Conservation (phyloP, 768 basidiomycete species). For the Lentinula raphanica region DNA sequence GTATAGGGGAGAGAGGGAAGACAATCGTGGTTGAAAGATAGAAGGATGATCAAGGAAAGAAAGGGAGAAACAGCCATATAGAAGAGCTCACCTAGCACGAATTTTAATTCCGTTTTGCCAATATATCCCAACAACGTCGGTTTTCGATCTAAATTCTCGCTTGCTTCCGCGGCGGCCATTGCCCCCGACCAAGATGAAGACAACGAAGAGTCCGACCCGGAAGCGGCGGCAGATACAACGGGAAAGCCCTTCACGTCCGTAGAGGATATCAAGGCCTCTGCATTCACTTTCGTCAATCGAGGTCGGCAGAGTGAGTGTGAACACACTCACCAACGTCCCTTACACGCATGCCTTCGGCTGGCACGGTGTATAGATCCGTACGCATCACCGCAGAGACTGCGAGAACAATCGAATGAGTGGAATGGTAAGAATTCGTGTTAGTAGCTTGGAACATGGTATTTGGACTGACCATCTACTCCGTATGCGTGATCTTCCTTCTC, state of each 20-base stretch:
- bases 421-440: background rate
- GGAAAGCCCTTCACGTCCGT: constrained; percentile 90
- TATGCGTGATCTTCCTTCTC: constrained; percentile 94
- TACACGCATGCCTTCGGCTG: constrained; percentile 71
- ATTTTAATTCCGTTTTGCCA: constrained; percentile 76
- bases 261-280: constrained; percentile 67
- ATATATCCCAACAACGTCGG: constrained; percentile 80
- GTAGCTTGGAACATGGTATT: background rate
- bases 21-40: background rate
- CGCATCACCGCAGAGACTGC: constrained; percentile 90
- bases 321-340: constrained; percentile 66
- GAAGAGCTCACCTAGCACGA: constrained; percentile 65
- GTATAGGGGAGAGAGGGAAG: background rate
- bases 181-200: background rate
- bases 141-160: constrained; percentile 38
- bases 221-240: constrained; percentile 47
- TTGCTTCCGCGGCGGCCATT: background rate
- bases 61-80: background rate
- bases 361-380: constrained; percentile 67
- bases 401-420: background rate
- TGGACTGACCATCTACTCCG: constrained; percentile 74
- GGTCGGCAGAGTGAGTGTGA: background rate
- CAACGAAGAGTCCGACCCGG: background rate
- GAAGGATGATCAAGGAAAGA: background rate
- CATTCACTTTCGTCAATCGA: constrained; percentile 7